These are phyloP conservation scores for Tricholoma saponaceum DNA, from an alignment of 768 basidiomycete species.

Conservation along the genomic window DNA sequence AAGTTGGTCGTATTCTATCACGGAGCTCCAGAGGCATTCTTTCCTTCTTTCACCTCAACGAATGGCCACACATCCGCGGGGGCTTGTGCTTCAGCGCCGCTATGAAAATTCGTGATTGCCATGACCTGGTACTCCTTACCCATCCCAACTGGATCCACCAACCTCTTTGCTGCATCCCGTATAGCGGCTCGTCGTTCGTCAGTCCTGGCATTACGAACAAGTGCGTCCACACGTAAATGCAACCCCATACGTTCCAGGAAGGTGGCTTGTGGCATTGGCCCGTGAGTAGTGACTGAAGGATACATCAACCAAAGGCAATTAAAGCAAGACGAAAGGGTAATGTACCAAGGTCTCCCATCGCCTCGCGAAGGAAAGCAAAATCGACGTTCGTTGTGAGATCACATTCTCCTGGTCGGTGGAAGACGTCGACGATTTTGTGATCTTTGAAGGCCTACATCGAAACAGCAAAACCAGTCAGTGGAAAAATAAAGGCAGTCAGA, in stretches of 20 bases:
- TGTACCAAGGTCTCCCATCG: constrained; percentile 55
- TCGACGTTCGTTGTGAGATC: constrained; percentile 98
- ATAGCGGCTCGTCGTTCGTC: constrained; percentile 53
- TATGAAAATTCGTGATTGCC: constrained; percentile 40
- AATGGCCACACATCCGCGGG: constrained; percentile 30
- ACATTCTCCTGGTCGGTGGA: constrained; percentile 79
- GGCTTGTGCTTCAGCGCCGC: constrained; percentile 1
- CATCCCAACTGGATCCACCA: constrained; percentile 84
- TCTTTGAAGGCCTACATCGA: constrained; percentile 75
- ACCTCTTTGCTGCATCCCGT: constrained; percentile 53
- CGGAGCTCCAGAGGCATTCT: not conserved
- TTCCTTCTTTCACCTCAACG: constrained; percentile 14
- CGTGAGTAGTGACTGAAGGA: constrained; percentile 46
- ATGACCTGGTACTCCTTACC: constrained; percentile 83
- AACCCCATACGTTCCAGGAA: constrained; percentile 85
- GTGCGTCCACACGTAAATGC: constrained; percentile 54
- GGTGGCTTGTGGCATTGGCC: constrained; percentile 67
- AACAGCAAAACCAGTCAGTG: constrained; percentile 1
- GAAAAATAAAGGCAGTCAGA: too few relatives aligned
- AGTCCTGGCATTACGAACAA: constrained; percentile 47
- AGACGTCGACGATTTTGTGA: constrained; percentile 82
- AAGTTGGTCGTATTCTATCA: not conserved
- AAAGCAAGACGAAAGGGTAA: not conserved
- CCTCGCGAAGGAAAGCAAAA: constrained; percentile 83
- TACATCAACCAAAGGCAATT: constrained; percentile 13